These are phyloP conservation scores for Tetrahymena thermophila DNA, from an alignment of 73 alveolate species.

Conservation along the genomic window DNA sequence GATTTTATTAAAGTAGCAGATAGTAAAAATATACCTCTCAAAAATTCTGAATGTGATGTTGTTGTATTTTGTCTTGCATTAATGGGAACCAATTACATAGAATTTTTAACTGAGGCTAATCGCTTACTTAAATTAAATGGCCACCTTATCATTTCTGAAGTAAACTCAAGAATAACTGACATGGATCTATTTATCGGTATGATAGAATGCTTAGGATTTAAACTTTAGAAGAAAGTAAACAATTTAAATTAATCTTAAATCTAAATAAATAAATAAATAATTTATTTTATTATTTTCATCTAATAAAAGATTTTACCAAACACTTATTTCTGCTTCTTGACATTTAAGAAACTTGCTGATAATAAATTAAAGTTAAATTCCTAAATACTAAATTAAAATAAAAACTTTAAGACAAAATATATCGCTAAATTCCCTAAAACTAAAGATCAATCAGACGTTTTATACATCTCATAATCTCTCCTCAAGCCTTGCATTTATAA, in stretches of 20 bases:
- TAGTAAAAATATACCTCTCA: slow-evolving; percentile 67
- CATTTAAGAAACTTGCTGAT: background rate
- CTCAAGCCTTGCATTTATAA: background rate
- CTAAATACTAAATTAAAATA: background rate
- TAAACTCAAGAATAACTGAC: slow-evolving; percentile 55
- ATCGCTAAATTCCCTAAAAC: background rate
- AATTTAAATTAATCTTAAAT: background rate
- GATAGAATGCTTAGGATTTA: slow-evolving; percentile 24
- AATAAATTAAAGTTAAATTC: background rate
- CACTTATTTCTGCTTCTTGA: background rate
- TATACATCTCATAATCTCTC: background rate
- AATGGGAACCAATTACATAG: slow-evolving; percentile 83
- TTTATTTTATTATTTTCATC: background rate
- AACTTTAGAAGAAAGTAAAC: slow-evolving; percentile 6
- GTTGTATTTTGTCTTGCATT: slow-evolving; percentile 76
- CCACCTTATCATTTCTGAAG: slow-evolving; percentile 80
- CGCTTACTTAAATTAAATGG: slow-evolving; percentile 72
- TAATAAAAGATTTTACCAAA: background rate
- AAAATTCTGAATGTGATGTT: slow-evolving; percentile 53
- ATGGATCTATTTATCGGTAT: slow-evolving; percentile 26
- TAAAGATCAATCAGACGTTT: background rate
- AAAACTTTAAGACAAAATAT: background rate
- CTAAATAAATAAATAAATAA: slow-evolving; percentile 7
- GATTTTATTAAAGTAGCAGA: slow-evolving; percentile 63
- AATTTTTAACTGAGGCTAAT: slow-evolving; percentile 72